Conservation (phyloP, 2,329 filamentous ascomycete genomes). For the Neonectria faginata region DNA sequence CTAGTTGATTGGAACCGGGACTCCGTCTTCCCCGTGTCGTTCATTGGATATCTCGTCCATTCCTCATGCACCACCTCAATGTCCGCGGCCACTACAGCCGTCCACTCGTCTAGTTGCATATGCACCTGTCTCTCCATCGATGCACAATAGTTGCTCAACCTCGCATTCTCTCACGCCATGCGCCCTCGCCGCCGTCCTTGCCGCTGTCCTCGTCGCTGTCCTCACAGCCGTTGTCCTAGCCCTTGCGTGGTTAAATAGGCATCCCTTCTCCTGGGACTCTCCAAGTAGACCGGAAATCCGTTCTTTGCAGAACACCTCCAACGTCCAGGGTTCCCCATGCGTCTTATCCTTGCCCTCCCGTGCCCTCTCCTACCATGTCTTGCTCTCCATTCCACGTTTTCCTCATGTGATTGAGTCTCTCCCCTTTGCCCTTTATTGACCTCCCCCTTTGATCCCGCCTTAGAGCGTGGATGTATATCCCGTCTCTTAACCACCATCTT, state of each 20-base stretch:
- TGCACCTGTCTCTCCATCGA: slow-evolving; percentile 38
- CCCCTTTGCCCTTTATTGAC: slow-evolving; percentile 9
- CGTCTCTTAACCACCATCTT: slow-evolving; percentile 29
- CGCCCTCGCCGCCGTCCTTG: slow-evolving; percentile 19
- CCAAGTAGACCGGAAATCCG: slow-evolving; percentile 25
- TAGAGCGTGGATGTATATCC: slow-evolving; percentile 49
- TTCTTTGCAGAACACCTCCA: slow-evolving; percentile 27
- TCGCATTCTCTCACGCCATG: slow-evolving; percentile 35
- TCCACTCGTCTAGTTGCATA: slow-evolving; percentile 38
- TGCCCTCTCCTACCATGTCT: slow-evolving; percentile 15
- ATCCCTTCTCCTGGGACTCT: slow-evolving; percentile 27
- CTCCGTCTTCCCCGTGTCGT: slow-evolving; percentile 25
- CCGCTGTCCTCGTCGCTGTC: not conserved
- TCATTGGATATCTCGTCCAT: slow-evolving; percentile 15
- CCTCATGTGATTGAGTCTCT: slow-evolving; percentile 27
- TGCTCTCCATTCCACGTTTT: slow-evolving; percentile 27
- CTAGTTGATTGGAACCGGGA: slow-evolving; percentile 38
- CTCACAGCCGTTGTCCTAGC: slow-evolving; percentile 18
- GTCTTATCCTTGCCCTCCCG: not conserved
- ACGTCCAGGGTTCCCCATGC: slow-evolving; percentile 23
- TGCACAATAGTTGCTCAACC: slow-evolving; percentile 29
- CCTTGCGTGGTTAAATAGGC: slow-evolving; percentile 38
- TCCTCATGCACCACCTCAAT: slow-evolving; percentile 23
- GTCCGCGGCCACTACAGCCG: slow-evolving; percentile 21
- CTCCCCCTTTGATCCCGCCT: slow-evolving; percentile 10